Base-by-base conservation (phyloP, 768 basidiomycete species). In the Lactarius hengduanensis region DNA sequence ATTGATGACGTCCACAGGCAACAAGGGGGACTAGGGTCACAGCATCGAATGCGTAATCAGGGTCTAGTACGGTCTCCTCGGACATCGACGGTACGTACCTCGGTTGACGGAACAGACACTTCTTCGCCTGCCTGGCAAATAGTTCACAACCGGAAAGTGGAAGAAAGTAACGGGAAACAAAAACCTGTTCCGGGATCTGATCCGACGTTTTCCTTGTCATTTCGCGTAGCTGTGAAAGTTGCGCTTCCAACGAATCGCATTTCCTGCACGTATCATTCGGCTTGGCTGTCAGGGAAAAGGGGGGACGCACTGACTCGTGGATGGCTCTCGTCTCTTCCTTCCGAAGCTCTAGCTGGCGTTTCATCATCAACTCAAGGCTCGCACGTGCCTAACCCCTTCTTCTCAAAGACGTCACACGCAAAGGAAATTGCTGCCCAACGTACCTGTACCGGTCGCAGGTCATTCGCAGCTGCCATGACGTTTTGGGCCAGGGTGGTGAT, bases 381-480 rank as follows among this genome's bases (percentile, higher is more conserved):
- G 84, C 88, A 70, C 94, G 80, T 16, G 94, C 93, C 89, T 93
- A 59, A 56, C 43, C 15, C 32, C 45, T 26, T 40, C 65, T 34
- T 20, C 20, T n/a, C 59, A 59, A n/a, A 22, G 26, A 34, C 28
- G 41, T 50, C 18, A 63, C n/a, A 13, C 20, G 43, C 41, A 66
- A 45, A 58, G 40, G n/a, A 34, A 30, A 54, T 40, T 55, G 18
- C 56, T 62, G 53, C 69, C 4, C 15, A 15, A 73, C 77, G 13
- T 30, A 88, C 92, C 83, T 96, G 94, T 5, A 94, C 90, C 0
- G 93, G 94, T 30, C 94, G 85, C 59, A 96, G 77, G 71, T 94
- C 93, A 72, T 96, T 96, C 43, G 91, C 91, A 20, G 91, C 90
- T 16, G 89, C 91, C 86, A 95, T 92, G 64, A 96, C 82, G 74